Conservation (phyloP, 768 basidiomycete genomes). For the Lactarius evosmus region DNA sequence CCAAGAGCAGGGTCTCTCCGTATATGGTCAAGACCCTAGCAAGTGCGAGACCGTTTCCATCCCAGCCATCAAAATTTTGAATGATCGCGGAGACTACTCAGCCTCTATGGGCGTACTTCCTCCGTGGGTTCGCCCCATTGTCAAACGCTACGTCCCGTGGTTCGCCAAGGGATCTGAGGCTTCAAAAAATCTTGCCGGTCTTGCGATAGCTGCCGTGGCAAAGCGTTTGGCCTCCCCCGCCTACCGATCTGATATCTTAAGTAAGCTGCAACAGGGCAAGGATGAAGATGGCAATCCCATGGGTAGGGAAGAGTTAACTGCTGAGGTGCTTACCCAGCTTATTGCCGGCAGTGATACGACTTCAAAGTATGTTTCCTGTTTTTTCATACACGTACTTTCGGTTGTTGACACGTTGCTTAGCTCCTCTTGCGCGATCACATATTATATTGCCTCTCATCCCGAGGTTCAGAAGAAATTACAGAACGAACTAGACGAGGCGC, state of each 20-base stretch:
- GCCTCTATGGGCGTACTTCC: slow-evolving; percentile 42
- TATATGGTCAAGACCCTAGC: slow-evolving; percentile 46
- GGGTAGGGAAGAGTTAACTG: slow-evolving; percentile 80
- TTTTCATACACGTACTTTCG: neutral
- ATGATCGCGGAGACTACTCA: slow-evolving; percentile 44
- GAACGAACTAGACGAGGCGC: slow-evolving; percentile 62
- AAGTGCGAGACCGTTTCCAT: slow-evolving; percentile 53
- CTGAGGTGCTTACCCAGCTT: slow-evolving; percentile 81
- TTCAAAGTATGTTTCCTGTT: slow-evolving; percentile 62
- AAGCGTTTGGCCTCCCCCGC: slow-evolving; percentile 64
- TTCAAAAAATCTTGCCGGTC: slow-evolving; percentile 39
- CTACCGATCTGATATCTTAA: slow-evolving; percentile 77
- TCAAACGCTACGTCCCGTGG: slow-evolving; percentile 38
- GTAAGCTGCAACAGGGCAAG: slow-evolving; percentile 72
- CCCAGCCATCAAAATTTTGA: slow-evolving; percentile 72
- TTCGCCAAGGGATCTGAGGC: slow-evolving; percentile 36
- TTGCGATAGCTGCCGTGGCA: slow-evolving; percentile 45
- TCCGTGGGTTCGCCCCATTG: slow-evolving; percentile 36
- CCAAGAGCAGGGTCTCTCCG: slow-evolving; percentile 47
- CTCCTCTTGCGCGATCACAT: slow-evolving; percentile 87
- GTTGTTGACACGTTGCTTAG: slow-evolving; percentile 37
- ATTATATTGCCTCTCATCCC: slow-evolving; percentile 72
- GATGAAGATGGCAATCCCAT: slow-evolving; percentile 81
- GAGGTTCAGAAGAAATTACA: slow-evolving; percentile 67
- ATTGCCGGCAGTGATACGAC: slow-evolving; percentile 93